Evolutionary conservation across 805 yeast genomes (phyloP).

Genomic region (Saccharomycopsis malanga): DNA sequence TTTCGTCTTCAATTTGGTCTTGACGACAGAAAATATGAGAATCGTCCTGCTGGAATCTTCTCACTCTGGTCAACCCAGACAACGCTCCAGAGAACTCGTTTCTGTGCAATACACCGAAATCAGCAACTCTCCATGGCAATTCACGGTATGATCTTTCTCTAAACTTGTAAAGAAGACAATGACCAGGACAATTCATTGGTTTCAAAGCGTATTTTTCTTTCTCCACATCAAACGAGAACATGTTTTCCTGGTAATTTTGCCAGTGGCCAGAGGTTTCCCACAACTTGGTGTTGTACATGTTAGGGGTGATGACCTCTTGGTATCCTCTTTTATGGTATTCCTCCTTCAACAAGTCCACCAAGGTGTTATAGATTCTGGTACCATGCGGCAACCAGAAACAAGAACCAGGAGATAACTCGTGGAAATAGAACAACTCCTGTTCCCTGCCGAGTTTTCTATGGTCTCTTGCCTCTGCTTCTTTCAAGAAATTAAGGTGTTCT

Average conservation of each 20-base stretch:
- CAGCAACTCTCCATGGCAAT: conserved; percentile 98
- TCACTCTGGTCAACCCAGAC: conserved; percentile 91
- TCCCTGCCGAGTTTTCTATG: conserved; percentile 96
- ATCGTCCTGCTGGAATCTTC: conserved; percentile 99
- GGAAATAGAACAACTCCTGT: conserved; percentile 91
- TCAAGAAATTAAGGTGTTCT: conserved; percentile 87
- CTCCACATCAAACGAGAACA: conserved; percentile 95
- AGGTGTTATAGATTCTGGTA: conserved; percentile 88
- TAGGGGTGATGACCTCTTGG: conserved; percentile 98
- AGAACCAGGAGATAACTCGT: conserved; percentile 96
- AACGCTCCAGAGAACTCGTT: conserved; percentile 95
- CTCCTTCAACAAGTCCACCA: conserved; percentile 68
- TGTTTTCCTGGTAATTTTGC: conserved; percentile 95
- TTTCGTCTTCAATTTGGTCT: conserved; percentile 85
- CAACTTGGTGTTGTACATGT: conserved; percentile 93
- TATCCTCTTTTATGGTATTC: conserved; percentile 93
- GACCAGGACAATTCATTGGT: conserved; percentile 93
- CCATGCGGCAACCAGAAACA: conserved; percentile 99
- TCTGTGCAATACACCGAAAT: conserved; percentile 95
- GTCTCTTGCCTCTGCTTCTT: conserved; percentile 93
- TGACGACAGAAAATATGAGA: conserved; percentile 95
- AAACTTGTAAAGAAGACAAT: conserved; percentile 84
- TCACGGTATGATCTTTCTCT: conserved; percentile 95
- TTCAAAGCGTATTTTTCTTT: conserved; percentile 91
- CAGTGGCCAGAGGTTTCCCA: conserved; percentile 99